Conservation (phyloP, 352 stramenopile species). For the Globisporangium lucens region DNA sequence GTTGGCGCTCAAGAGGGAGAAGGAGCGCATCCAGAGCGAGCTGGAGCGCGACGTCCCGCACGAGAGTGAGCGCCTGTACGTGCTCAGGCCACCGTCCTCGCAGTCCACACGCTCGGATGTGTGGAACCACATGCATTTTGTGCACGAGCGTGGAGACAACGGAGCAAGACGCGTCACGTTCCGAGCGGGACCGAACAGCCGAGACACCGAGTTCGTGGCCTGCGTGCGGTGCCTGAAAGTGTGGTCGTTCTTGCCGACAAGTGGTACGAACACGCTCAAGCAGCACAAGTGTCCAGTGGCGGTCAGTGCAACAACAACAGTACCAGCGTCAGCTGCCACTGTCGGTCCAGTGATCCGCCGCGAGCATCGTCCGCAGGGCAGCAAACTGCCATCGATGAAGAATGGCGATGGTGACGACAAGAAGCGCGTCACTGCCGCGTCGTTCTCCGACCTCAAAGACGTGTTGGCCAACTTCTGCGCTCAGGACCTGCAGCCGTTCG, state of each 20-base stretch:
- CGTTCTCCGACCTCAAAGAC: not conserved
- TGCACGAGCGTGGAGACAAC: not conserved
- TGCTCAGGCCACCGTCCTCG: not conserved
- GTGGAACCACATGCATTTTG: not conserved
- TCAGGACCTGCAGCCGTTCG: not conserved
- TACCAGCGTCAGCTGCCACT: not conserved
- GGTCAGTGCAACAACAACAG: no score
- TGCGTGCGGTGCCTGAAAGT: constrained; percentile 5
- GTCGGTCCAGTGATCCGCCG: not conserved
- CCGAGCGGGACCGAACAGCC: not conserved
- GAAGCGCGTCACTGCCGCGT: not conserved
- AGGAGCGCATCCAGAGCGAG: constrained; percentile 7
- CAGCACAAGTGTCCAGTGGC: constrained; percentile 2
- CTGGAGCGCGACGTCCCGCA: not conserved
- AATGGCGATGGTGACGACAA: not conserved
- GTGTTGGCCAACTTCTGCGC: not conserved
- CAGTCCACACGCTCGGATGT: constrained; percentile 3
- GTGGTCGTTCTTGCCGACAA: not conserved
- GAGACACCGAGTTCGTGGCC: constrained; percentile 4
- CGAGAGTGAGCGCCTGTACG: constrained; percentile 1
- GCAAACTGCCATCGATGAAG: not conserved
- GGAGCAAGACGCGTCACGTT: not conserved
- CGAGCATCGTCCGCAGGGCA: not conserved
- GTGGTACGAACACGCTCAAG: constrained; percentile 4
- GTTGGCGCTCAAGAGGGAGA: constrained; percentile 1